A percentile compares a stretch with the other conserved stretches of the same genome.
Evolutionary conservation across 2,329 filamentous ascomycete species (phyloP).

Genomic region (Ciborinia camelliae): DNA sequence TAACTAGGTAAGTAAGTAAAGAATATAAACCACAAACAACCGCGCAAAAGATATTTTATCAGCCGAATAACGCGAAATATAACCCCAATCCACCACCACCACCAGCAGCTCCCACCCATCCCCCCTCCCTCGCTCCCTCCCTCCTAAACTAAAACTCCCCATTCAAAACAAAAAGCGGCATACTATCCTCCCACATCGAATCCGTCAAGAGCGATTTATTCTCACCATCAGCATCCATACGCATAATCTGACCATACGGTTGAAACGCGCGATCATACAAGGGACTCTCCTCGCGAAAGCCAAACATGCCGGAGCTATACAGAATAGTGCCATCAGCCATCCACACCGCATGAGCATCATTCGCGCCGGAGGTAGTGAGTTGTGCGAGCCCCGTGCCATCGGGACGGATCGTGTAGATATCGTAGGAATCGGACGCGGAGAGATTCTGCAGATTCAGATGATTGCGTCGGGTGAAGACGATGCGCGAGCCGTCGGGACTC

Average conservation of each 20-base stretch:
- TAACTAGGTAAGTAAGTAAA: too few relatives aligned
- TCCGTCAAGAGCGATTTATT: conserved; percentile 37
- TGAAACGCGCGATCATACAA: conserved; percentile 45
- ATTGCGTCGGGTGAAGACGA: too few relatives aligned
- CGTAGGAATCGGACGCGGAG: too few relatives aligned
- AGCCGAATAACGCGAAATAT: too few relatives aligned
- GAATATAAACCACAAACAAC: too few relatives aligned
- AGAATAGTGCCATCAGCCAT: conserved; percentile 43
- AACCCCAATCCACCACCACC: too few relatives aligned
- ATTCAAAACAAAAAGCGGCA: conserved; percentile 34
- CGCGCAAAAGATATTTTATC: too few relatives aligned
- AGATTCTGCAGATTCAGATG: too few relatives aligned
- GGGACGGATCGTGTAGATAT: too few relatives aligned
- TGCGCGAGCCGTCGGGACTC: conserved; percentile 41
- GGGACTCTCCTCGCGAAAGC: conserved; percentile 43
- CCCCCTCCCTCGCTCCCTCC: too few relatives aligned
- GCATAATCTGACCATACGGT: conserved; percentile 45
- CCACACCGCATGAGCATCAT: conserved; percentile 47
- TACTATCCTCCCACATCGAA: conserved; percentile 39
- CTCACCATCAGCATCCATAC: conserved; percentile 44
- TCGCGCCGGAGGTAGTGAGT: conserved; percentile 40
- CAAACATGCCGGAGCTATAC: conserved; percentile 44
- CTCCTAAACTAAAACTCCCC: conserved; percentile 21
- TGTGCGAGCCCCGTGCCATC: too few relatives aligned
- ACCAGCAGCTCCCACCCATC: too few relatives aligned